Base-by-base conservation (phyloP, 2,329 filamentous ascomycete genomes). In the Pleurostoma richardsiae region DNA sequence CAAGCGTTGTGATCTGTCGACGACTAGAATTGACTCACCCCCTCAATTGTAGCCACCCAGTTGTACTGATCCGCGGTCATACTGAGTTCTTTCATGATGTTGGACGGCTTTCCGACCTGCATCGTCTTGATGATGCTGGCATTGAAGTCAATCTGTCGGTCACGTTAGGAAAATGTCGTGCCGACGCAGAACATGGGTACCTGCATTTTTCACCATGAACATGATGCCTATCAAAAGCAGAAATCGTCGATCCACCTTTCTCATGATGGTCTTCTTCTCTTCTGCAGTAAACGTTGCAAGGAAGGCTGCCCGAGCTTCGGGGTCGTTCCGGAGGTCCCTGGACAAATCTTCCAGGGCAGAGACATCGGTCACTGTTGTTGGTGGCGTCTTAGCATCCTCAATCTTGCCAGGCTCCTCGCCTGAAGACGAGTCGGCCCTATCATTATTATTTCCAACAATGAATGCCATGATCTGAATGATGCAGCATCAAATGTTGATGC, bases 41-140 rank as follows among this genome's bases (percentile, higher is more conserved):
- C 33, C 46, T 68, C 65, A 19, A 68, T 68, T 4, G 62, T 63
- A 41, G 60, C 59, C 2, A 67, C 64, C 65, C 64, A 69, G 43
- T 69, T 69, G 47, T 70, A 71, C 46, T 69, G 54, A 51, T 71
- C 55, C 1, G 63, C 29, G 4, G 62, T 69, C 67, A 70, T 71
- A 10, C 61, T 44, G 6, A 71, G 54, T 39, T 71, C 61, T 1
- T 45, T 63, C 11, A 71, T 44, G 36, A 70, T 63, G 44, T 71
- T 68, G 6, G 60, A 51, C 1, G 59, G 54, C 45, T 66, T 41
- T 4, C 65, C 68, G 19, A 70, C 63, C 50, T 72, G 68, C 3
- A 73, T 54, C 10, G 71, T 68, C 48, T 70, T 69, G 47, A 71
- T 64, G 11, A 57, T 63, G 1, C 67, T 61, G 2, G 66, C 66